Evolutionary conservation across 1,284 basidiomycete genomes (phyloP).

Genomic region (Ustilago curta): DNA sequence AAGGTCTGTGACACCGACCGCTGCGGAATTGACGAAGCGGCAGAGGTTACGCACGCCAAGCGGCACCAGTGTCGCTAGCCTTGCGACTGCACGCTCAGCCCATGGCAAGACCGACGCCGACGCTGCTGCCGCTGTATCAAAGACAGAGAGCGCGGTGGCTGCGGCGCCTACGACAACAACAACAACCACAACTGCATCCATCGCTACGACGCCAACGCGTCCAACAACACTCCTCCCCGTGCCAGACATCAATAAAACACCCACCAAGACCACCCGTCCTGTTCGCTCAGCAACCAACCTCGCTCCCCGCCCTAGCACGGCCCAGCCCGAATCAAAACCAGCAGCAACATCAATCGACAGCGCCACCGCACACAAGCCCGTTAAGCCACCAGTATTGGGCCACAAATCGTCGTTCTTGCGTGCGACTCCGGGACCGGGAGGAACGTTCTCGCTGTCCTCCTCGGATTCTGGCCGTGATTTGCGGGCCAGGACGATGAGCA

Average conservation of each 20-base stretch:
- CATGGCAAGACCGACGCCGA: background rate
- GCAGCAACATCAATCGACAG: slow-evolving; percentile 14
- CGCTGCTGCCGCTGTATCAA: background rate
- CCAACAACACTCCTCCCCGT: slow-evolving; percentile 5
- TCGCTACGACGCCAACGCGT: slow-evolving; percentile 3
- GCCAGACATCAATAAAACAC: slow-evolving; percentile 24
- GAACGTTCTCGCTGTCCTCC: slow-evolving; percentile 36
- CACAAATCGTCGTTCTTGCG: slow-evolving; percentile 43
- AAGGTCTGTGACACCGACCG: background rate
- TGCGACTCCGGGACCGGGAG: slow-evolving; percentile 49
- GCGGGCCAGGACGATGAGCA: slow-evolving; percentile 22
- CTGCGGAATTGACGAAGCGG: background rate
- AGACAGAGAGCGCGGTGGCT: background rate
- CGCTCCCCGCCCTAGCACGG: slow-evolving; percentile 6
- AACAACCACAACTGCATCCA: background rate
- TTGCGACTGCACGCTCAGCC: slow-evolving; percentile 9
- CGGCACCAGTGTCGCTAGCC: slow-evolving; percentile 12
- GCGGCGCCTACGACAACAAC: background rate
- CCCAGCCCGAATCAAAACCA: background rate
- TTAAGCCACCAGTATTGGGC: slow-evolving; percentile 2
- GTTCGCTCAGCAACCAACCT: slow-evolving; percentile 21
- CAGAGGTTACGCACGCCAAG: slow-evolving; percentile 17
- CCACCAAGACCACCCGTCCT: slow-evolving; percentile 19
- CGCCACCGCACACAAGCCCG: background rate
- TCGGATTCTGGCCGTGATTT: slow-evolving; percentile 23